These are phyloP conservation scores for Talinum fruticosum DNA, from an alignment of 148 eudicot genomes.

Conservation along the genomic window DNA sequence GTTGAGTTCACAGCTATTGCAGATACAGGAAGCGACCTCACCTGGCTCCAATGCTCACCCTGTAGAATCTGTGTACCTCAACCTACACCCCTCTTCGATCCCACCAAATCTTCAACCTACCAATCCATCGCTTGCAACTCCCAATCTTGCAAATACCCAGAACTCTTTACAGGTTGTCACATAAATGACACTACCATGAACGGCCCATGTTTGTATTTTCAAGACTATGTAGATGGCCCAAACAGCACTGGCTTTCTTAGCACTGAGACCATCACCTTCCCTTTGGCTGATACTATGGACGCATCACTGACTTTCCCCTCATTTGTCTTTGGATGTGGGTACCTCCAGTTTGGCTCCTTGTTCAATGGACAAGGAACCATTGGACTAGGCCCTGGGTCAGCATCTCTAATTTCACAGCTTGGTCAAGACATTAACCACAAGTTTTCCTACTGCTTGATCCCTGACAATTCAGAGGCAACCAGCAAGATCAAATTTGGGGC, in stretches of 20 bases:
- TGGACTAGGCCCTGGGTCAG: slow-evolving; percentile 37
- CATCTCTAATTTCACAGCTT: slow-evolving; percentile 40
- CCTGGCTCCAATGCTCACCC: slow-evolving; percentile 33
- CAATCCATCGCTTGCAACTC: slow-evolving; percentile 22
- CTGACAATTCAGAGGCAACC: slow-evolving; percentile 2
- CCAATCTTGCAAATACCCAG: slow-evolving; percentile 15
- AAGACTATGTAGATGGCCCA: slow-evolving; percentile 22
- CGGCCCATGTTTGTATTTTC: not conserved
- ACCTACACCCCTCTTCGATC: slow-evolving; percentile 26
- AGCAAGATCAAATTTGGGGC: slow-evolving; percentile 41
- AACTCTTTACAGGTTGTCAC: slow-evolving; percentile 11
- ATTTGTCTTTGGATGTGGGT: slow-evolving; percentile 36
- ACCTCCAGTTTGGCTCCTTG: slow-evolving; percentile 10
- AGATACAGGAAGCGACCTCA: slow-evolving; percentile 38
- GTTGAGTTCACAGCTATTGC: slow-evolving; percentile 20
- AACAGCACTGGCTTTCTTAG: slow-evolving; percentile 13
- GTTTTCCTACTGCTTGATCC: slow-evolving; percentile 44
- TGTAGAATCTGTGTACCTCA: slow-evolving; percentile 27
- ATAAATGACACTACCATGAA: not conserved
- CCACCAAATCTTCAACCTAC: slow-evolving; percentile 31
- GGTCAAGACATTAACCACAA: slow-evolving; percentile 30
- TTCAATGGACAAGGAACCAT: slow-evolving; percentile 29
- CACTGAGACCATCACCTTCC: slow-evolving; percentile 21
- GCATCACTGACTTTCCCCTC: not conserved
- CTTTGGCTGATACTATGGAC: not conserved